Evolutionary conservation across 2,329 filamentous ascomycete genomes (phyloP).

Genomic region (Sporothrix curviconia): DNA sequence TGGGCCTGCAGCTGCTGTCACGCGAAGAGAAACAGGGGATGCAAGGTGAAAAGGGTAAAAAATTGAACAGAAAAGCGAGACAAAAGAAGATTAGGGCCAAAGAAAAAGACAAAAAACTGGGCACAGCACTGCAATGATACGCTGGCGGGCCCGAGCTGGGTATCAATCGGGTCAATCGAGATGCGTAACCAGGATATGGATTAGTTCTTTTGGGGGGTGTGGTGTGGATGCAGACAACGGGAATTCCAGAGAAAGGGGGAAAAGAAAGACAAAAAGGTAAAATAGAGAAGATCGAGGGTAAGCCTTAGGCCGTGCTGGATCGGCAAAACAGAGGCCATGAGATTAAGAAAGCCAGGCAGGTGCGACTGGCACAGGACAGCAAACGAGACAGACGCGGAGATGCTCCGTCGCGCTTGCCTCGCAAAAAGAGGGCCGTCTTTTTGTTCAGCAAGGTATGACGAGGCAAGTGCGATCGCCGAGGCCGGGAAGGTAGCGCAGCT

Average conservation of each 20-base stretch:
- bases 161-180: slow-evolving; percentile 5
- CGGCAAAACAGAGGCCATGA: not conserved
- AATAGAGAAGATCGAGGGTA: not conserved
- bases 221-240: not conserved
- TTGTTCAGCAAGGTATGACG: not conserved
- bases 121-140: not conserved
- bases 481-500: too few relatives aligned
- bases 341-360: not conserved
- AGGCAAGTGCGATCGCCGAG: slow-evolving; percentile 13
- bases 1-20: not conserved
- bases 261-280: not conserved
- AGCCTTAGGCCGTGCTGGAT: not conserved
- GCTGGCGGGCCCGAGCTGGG: slow-evolving; percentile 1
- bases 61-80: not conserved
- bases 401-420: not conserved
- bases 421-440: not conserved
- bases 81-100: not conserved
- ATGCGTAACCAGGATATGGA: slow-evolving; percentile 2
- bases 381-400: not conserved
- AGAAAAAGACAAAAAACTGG: slow-evolving; percentile 6
- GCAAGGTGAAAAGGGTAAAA: not conserved
- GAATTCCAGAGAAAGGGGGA: not conserved
- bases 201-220: not conserved
- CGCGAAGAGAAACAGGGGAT: not conserved
- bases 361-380: not conserved